Conservation (phyloP, 78 protist genomes). For the Isochrysis galbana region DNA sequence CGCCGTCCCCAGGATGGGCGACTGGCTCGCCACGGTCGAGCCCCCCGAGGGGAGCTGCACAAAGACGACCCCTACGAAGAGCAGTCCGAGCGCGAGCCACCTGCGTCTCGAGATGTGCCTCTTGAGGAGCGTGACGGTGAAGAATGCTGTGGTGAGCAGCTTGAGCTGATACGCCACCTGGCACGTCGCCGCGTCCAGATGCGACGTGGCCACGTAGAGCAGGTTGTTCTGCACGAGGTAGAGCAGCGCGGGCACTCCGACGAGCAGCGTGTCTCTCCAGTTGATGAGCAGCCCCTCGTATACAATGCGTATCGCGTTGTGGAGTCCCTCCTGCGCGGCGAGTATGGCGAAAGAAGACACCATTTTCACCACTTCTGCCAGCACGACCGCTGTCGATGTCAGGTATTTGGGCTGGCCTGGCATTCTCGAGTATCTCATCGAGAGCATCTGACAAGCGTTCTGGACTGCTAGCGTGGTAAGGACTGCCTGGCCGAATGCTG, state of each 20-base stretch:
- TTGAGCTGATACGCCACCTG: neutral
- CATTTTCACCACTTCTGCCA: constrained; percentile 51
- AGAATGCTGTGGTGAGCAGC: neutral
- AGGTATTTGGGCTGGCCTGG: constrained; percentile 3
- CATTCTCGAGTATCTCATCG: neutral
- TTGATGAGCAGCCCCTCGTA: neutral
- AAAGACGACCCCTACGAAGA: neutral
- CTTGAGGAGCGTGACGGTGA: neutral
- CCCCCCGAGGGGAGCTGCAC: neutral
- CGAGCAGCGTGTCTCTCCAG: neutral
- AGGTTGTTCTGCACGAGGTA: constrained; percentile 75
- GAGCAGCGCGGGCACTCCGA: constrained; percentile 60
- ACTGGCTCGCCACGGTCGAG: neutral
- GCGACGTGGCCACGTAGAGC: constrained; percentile 61
- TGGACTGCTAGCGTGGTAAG: neutral
- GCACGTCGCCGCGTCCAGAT: constrained; percentile 69
- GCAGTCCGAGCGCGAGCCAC: neutral
- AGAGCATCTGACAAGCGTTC: constrained; percentile 13
- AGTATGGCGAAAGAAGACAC: neutral
- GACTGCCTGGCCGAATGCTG: neutral
- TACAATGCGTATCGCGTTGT: neutral
- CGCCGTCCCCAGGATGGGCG: neutral
- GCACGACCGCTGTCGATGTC: constrained; percentile 58
- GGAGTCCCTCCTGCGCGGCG: neutral
- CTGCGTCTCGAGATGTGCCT: neutral